Evolutionary conservation across 805 yeast species (phyloP).

Genomic region (Spathaspora girioi): DNA sequence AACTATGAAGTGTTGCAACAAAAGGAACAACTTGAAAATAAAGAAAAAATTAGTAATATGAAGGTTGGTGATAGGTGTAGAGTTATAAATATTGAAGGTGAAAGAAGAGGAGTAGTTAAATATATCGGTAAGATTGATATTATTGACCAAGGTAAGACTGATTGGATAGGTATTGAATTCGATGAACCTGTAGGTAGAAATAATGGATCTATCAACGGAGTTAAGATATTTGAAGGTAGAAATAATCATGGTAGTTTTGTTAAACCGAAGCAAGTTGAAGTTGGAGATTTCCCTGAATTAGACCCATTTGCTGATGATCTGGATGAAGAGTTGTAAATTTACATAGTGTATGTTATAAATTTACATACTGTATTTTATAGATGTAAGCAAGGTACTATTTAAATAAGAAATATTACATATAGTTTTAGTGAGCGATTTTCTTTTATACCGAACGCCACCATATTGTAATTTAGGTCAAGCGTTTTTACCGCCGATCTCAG

Average conservation of each 20-base stretch:
- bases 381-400: neutral
- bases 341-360: neutral
- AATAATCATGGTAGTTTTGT: constrained; percentile 74
- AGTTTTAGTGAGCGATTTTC: neutral
- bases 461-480: neutral
- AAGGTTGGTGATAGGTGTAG: constrained; percentile 54
- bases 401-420: neutral
- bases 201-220: constrained; percentile 69
- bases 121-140: constrained; percentile 67
- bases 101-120: constrained; percentile 66
- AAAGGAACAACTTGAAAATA: constrained; percentile 24
- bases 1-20: constrained; percentile 28
- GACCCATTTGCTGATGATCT: constrained; percentile 45
- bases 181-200: constrained; percentile 88
- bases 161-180: constrained; percentile 84
- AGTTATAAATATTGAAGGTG: constrained; percentile 40
- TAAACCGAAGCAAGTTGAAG: constrained; percentile 62
- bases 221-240: constrained; percentile 53
- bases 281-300: constrained; percentile 61
- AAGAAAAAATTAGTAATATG: constrained; percentile 24
- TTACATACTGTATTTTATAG: neutral
- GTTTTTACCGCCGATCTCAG: neutral
- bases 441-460: neutral
- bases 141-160: constrained; percentile 45
- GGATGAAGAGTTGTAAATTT: constrained; percentile 23